Conservation (phyloP, 768 basidiomycete genomes). For the Boletus barrowsii region DNA sequence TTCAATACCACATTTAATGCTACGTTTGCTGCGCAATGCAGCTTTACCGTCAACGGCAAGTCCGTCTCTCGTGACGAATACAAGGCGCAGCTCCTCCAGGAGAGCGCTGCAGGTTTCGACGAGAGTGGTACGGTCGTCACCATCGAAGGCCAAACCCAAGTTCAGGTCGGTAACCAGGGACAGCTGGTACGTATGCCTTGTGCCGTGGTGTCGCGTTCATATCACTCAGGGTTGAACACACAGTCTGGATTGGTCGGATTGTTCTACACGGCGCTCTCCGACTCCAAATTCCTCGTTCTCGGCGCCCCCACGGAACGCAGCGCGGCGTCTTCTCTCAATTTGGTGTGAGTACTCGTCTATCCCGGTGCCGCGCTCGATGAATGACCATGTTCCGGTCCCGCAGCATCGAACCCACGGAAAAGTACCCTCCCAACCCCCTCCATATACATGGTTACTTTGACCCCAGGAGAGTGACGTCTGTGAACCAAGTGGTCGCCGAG, state of each 20-base stretch:
- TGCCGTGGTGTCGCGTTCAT: neutral
- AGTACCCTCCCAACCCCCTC: constrained; percentile 15
- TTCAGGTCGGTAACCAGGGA: constrained; percentile 25
- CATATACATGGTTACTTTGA: constrained; percentile 33
- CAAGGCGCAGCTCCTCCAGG: constrained; percentile 33
- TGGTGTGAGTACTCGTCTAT: constrained; percentile 30
- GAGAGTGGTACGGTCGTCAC: constrained; percentile 19
- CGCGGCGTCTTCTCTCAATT: constrained; percentile 37
- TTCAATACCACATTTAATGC: constrained; percentile 40
- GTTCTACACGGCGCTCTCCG: constrained; percentile 37
- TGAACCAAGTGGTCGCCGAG: constrained; percentile 36
- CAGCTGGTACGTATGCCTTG: constrained; percentile 19
- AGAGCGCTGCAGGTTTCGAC: constrained; percentile 22
- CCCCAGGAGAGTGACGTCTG: constrained; percentile 28
- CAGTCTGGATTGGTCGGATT: constrained; percentile 34
- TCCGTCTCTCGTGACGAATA: constrained; percentile 38
- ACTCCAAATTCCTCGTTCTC: constrained; percentile 31
- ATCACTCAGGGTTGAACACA: neutral
- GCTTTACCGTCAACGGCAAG: constrained; percentile 42
- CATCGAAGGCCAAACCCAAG: constrained; percentile 27
- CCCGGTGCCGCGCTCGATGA: neutral
- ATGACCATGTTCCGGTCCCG: neutral
- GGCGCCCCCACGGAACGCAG: constrained; percentile 32
- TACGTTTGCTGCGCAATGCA: constrained; percentile 37
- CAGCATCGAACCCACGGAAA: constrained; percentile 32